A percentile compares a stretch with the other conserved stretches of the same genome.
These are phyloP conservation scores for Talaromyces sp. DNA, from an alignment of 2,329 filamentous ascomycete species.

Conservation along the genomic window DNA sequence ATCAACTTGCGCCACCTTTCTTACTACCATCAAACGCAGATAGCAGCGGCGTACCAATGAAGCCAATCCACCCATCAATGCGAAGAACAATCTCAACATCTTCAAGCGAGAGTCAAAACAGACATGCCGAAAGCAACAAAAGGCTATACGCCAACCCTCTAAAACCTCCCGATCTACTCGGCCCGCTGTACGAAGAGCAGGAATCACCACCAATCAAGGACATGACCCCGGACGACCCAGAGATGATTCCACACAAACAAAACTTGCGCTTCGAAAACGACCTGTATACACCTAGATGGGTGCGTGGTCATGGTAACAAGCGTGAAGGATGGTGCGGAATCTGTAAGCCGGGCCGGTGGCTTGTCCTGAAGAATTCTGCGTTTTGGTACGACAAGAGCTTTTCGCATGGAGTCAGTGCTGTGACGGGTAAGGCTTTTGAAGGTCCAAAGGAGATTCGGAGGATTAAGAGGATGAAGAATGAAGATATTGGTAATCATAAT, in stretches of 20 bases:
- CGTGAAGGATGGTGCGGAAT: constrained; percentile 88
- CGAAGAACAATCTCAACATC: constrained; percentile 2
- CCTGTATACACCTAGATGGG: constrained; percentile 79
- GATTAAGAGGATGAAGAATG: constrained; percentile 60
- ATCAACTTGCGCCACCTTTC: constrained; percentile 21
- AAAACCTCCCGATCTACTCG: constrained; percentile 73
- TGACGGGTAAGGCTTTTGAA: constrained; percentile 75
- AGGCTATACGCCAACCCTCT: constrained; percentile 67
- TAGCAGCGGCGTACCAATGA: constrained; percentile 28
- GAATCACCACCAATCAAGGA: constrained; percentile 73
- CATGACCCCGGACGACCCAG: constrained; percentile 75
- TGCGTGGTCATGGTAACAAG: constrained; percentile 82
- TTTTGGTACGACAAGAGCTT: constrained; percentile 95
- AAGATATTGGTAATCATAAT: constrained; percentile 54
- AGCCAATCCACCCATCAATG: background rate
- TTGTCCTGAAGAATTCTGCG: constrained; percentile 84
- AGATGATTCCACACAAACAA: constrained; percentile 74
- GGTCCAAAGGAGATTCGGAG: constrained; percentile 72
- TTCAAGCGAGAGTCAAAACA: background rate
- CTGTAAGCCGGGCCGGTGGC: constrained; percentile 81
- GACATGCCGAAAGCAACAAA: constrained; percentile 60
- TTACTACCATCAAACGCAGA: constrained; percentile 52
- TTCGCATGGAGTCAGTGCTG: constrained; percentile 80
- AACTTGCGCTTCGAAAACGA: constrained; percentile 77
- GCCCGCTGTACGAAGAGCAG: constrained; percentile 71